Evolutionary conservation across 1,284 basidiomycete species (phyloP).

Genomic region (Schizophyllum amplum): DNA sequence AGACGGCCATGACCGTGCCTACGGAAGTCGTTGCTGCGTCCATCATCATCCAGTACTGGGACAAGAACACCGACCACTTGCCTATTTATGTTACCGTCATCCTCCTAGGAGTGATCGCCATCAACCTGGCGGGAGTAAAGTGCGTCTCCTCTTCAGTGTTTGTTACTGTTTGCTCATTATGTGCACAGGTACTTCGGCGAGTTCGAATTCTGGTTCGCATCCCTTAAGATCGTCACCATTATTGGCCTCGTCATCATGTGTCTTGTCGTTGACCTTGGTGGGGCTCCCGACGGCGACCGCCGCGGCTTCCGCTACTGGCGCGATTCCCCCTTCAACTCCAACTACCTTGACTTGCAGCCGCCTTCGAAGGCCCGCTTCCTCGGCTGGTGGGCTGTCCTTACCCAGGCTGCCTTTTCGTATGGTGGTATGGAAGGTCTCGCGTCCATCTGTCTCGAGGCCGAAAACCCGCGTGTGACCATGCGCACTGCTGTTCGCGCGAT

Average conservation of each 20-base stretch:
- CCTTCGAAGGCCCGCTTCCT: slow-evolving; percentile 18
- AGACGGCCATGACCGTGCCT: slow-evolving; percentile 20
- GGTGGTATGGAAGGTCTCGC: slow-evolving; percentile 26
- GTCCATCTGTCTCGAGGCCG: slow-evolving; percentile 31
- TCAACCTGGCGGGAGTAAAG: slow-evolving; percentile 20
- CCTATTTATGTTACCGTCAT: slow-evolving; percentile 26
- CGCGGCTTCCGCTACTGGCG: slow-evolving; percentile 20
- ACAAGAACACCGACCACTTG: slow-evolving; percentile 12
- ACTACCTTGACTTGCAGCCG: slow-evolving; percentile 15
- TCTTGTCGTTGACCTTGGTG: slow-evolving; percentile 22
- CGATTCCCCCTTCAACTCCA: slow-evolving; percentile 14
- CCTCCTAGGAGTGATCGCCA: slow-evolving; percentile 20
- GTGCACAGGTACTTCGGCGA: slow-evolving; percentile 19
- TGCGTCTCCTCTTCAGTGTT: no score
- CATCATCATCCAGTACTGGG: slow-evolving; percentile 16
- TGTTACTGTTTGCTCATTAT: no score
- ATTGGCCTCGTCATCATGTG: slow-evolving; percentile 26
- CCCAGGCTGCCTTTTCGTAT: slow-evolving; percentile 17
- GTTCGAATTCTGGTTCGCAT: slow-evolving; percentile 30
- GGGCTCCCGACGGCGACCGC: slow-evolving; percentile 16
- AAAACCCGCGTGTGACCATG: slow-evolving; percentile 22
- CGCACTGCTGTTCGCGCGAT: slow-evolving; percentile 35
- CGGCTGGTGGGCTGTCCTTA: slow-evolving; percentile 18
- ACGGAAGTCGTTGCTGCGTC: slow-evolving; percentile 13
- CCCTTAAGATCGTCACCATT: slow-evolving; percentile 28